Percentiles rank a stretch among this genome's conserved stretches.
Evolutionary conservation across 2,329 filamentous ascomycete genomes (phyloP).

Genomic region (Colletotrichum higginsianum): DNA sequence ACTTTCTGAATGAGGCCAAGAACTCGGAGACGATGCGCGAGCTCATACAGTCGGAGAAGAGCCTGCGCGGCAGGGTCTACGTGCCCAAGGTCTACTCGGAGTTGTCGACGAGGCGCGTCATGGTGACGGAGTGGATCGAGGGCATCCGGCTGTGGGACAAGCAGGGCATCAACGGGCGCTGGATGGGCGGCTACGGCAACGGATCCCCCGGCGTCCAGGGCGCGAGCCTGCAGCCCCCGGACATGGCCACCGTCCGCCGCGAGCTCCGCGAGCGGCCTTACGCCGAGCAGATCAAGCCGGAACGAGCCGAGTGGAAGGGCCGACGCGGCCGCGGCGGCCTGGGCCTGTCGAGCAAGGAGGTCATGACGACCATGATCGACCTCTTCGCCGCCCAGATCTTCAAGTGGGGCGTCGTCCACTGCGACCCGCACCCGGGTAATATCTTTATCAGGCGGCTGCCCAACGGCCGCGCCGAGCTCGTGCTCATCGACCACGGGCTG

Average conservation of each 20-base stretch:
- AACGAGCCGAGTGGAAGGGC: conserved; percentile 85
- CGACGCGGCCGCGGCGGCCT: conserved; percentile 81
- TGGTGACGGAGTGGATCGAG: conserved; percentile 98
- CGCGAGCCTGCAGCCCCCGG: conserved; percentile 67
- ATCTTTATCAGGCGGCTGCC: conserved; percentile 93
- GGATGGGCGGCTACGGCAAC: conserved; percentile 82
- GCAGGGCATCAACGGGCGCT: conserved; percentile 80
- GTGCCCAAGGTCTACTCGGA: conserved; percentile 89
- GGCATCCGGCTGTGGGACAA: conserved; percentile 95
- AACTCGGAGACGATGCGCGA: conserved; percentile 89
- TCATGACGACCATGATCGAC: conserved; percentile 97
- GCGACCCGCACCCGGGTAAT: conserved; percentile 97
- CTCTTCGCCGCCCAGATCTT: conserved; percentile 99
- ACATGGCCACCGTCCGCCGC: conserved; percentile 61
- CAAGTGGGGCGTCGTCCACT: conserved; percentile 95
- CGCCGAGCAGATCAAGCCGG: conserved; percentile 80
- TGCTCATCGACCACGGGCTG: conserved; percentile 96
- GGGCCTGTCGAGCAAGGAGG: conserved; percentile 84
- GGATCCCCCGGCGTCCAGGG: conserved; percentile 86
- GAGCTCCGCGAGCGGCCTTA: conserved; percentile 66
- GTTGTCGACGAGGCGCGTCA: conserved; percentile 84
- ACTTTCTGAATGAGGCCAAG: conserved; percentile 91
- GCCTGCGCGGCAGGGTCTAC: conserved; percentile 86
- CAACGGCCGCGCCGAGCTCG: conserved; percentile 87
- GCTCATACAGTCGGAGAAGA: conserved; percentile 81